These are phyloP conservation scores for Cladosporium colombiae DNA, from an alignment of 2,329 filamentous ascomycete species.

Conservation along the genomic window DNA sequence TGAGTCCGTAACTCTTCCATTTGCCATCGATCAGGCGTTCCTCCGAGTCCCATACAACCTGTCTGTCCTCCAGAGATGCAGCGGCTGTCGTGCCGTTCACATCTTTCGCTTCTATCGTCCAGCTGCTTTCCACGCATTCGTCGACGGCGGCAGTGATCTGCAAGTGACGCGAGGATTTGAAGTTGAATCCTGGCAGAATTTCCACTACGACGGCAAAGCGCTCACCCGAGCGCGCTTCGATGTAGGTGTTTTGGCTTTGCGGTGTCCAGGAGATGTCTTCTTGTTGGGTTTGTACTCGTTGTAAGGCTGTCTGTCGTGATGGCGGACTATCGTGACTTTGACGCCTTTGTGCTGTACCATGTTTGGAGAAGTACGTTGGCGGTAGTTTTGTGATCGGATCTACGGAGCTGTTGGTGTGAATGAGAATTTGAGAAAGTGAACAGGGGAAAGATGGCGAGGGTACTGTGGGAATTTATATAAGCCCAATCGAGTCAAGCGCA, in stretches of 20 bases:
- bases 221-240: background rate
- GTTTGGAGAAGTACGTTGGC: background rate
- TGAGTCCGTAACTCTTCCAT: background rate
- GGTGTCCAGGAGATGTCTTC: background rate
- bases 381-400: background rate
- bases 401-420: background rate
- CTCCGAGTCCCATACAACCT: background rate
- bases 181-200: background rate
- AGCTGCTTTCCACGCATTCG: background rate
- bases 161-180: background rate
- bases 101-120: background rate
- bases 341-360: background rate
- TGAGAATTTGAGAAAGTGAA: background rate
- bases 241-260: background rate
- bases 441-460: background rate
- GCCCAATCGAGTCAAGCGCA: background rate
- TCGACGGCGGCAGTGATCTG: background rate
- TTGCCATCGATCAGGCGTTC: background rate
- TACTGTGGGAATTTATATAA: background rate
- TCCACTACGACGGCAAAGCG: background rate
- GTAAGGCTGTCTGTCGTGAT: background rate
- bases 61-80: background rate
- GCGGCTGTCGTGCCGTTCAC: background rate
- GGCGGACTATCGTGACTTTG: background rate
- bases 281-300: background rate